phyloP scores from a whole-genome alignment of 257 asterid species.

The Pogostemon cablin region DNA sequence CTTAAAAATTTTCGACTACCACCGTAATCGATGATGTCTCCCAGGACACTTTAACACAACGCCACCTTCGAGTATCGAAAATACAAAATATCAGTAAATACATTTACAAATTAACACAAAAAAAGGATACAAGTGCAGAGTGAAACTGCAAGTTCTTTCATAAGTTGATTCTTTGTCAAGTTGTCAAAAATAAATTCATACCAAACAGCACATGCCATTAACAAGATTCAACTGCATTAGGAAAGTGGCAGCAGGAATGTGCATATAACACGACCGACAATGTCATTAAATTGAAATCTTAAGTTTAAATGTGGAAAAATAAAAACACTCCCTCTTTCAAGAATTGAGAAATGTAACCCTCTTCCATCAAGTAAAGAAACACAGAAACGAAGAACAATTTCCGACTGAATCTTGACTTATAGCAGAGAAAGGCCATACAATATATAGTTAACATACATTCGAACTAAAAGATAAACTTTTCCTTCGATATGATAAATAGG shows the following conservation, averaged over 20 bases:
- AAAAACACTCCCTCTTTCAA: conserved; percentile 19
- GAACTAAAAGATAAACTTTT: not conserved
- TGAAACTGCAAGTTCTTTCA: conserved; percentile 22
- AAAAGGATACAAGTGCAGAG: not conserved
- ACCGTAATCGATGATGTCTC: conserved; percentile 14
- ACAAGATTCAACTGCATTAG: conserved; percentile 7
- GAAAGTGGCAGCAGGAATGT: conserved; percentile 8
- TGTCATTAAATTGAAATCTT: conserved; percentile 1
- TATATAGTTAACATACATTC: not conserved
- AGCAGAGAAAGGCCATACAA: not conserved
- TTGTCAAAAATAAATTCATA: conserved; percentile 7
- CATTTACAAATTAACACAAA: conserved; percentile 27
- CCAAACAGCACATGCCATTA: not conserved
- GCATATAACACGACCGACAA: conserved; percentile 18
- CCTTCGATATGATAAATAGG: conserved; percentile 26
- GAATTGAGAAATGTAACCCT: conserved; percentile 5
- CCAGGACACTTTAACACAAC: conserved; percentile 20
- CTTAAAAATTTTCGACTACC: conserved; percentile 27
- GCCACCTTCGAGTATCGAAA: conserved; percentile 27
- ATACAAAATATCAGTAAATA: conserved; percentile 10
- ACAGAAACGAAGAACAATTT: not conserved
- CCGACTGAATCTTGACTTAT: not conserved
- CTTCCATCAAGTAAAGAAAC: not conserved
- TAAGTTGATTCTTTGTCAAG: not conserved
- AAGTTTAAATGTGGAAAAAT: not conserved